A percentile compares a stretch with the other conserved stretches of the same genome.
Evolutionary conservation across 768 basidiomycete genomes (phyloP).

Genomic region (Cyathus striatus): DNA sequence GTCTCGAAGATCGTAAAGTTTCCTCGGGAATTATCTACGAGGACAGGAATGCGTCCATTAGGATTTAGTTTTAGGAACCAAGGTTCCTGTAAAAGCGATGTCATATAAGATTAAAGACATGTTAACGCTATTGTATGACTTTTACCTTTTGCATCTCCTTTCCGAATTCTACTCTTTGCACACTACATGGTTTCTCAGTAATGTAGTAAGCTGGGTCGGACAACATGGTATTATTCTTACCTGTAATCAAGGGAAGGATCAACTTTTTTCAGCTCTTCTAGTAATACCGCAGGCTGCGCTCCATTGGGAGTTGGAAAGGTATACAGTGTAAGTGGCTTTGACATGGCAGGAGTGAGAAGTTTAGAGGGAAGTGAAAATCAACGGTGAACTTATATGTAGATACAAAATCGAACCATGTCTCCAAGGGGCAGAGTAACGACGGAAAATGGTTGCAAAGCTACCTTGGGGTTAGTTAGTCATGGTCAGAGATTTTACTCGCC

Average conservation of each 20-base stretch:
- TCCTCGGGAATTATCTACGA: constrained; percentile 50
- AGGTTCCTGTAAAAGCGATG: too few species aligned
- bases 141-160: constrained; percentile 37
- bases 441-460: too few species aligned
- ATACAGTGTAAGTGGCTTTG: constrained; percentile 33
- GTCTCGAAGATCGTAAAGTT: constrained; percentile 66
- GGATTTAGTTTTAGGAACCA: constrained; percentile 70
- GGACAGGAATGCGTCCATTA: constrained; percentile 61
- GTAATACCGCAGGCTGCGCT: constrained; percentile 40
- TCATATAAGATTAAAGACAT: too few species aligned
- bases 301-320: constrained; percentile 54
- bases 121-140: too few species aligned
- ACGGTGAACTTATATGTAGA: too few species aligned
- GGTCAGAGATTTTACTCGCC: too few species aligned
- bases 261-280: constrained; percentile 56
- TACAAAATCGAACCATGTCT: too few species aligned
- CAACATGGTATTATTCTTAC: constrained; percentile 10
- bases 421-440: too few species aligned
- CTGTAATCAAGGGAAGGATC: constrained; percentile 32
- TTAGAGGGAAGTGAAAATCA: too few species aligned
- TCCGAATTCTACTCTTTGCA: constrained; percentile 45
- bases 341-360: too few species aligned
- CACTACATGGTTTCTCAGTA: constrained; percentile 18
- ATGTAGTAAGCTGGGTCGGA: background rate
- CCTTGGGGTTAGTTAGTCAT: too few species aligned